Conservation (phyloP, 331 rosid species). For the Malus hybrid region DNA sequence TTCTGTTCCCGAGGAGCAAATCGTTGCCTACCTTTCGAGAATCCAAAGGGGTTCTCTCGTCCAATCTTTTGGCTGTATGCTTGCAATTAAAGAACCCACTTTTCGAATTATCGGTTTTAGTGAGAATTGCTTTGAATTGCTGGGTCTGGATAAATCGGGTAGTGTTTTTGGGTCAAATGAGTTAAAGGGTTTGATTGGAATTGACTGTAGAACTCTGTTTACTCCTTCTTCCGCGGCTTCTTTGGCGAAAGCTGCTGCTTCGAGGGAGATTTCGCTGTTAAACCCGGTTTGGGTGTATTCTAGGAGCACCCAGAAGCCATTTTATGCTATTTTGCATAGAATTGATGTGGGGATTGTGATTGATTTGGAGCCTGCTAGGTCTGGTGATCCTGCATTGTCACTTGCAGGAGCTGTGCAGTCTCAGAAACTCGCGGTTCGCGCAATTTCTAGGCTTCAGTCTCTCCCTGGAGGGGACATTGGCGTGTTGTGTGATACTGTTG, state of each 20-base stretch:
- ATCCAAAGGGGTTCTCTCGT: slow-evolving; percentile 75
- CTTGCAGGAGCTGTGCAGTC: slow-evolving; percentile 82
- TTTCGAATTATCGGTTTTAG: slow-evolving; percentile 55
- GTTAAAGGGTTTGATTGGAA: slow-evolving; percentile 35
- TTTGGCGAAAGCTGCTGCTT: slow-evolving; percentile 42
- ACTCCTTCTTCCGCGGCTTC: slow-evolving; percentile 56
- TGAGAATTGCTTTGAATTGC: slow-evolving; percentile 53
- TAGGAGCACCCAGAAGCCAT: slow-evolving; percentile 52
- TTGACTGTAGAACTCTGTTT: slow-evolving; percentile 59
- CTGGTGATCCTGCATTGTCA: slow-evolving; percentile 60
- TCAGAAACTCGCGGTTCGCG: slow-evolving; percentile 72
- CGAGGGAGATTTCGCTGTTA: slow-evolving; percentile 51
- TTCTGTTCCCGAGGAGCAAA: slow-evolving; percentile 58
- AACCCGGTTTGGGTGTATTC: slow-evolving; percentile 71
- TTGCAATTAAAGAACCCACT: slow-evolving; percentile 53
- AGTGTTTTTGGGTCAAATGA: slow-evolving; percentile 8
- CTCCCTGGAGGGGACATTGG: slow-evolving; percentile 68
- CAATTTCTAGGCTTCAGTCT: slow-evolving; percentile 77
- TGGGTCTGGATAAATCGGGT: slow-evolving; percentile 44
- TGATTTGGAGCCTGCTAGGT: slow-evolving; percentile 77
- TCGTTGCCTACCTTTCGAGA: slow-evolving; percentile 44
- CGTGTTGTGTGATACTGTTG: slow-evolving; percentile 57
- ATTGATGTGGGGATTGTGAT: slow-evolving; percentile 79
- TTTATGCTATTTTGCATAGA: slow-evolving; percentile 77
- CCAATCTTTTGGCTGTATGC: slow-evolving; percentile 77